Evolutionary conservation across 805 yeast species (phyloP).

Genomic region (Wickerhamomyces ciferrii): DNA sequence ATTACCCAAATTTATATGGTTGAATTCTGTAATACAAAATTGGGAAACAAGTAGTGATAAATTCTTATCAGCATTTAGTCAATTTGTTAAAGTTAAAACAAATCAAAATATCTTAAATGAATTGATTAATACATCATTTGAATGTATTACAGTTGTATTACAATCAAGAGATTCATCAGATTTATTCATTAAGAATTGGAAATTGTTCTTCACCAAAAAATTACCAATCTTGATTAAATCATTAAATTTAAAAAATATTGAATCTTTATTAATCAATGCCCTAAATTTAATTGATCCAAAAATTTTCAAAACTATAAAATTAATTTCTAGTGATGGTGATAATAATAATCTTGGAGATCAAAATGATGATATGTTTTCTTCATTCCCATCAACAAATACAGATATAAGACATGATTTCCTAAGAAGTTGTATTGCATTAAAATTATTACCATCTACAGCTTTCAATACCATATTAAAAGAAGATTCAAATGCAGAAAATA

Average conservation of each 20-base stretch:
- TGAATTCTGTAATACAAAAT: slow-evolving; percentile 28
- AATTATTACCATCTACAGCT: slow-evolving; percentile 28
- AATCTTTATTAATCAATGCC: slow-evolving; percentile 22
- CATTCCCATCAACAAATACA: slow-evolving; percentile 38
- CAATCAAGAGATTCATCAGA: slow-evolving; percentile 29
- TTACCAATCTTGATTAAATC: slow-evolving; percentile 39
- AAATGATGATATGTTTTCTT: slow-evolving; percentile 40
- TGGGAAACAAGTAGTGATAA: slow-evolving; percentile 27
- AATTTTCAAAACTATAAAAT: slow-evolving; percentile 23
- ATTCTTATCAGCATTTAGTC: slow-evolving; percentile 27
- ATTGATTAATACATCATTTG: slow-evolving; percentile 37
- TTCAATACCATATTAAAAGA: slow-evolving; percentile 31
- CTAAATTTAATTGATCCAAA: slow-evolving; percentile 29
- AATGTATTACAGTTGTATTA: slow-evolving; percentile 33
- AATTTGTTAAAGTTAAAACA: slow-evolving; percentile 25
- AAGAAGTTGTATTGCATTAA: slow-evolving; percentile 36
- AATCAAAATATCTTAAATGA: slow-evolving; percentile 27
- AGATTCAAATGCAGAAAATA: slow-evolving; percentile 31
- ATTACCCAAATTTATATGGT: slow-evolving; percentile 27
- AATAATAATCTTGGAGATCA: no score
- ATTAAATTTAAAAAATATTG: slow-evolving; percentile 22
- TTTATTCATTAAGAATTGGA: slow-evolving; percentile 36
- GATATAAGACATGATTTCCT: slow-evolving; percentile 49
- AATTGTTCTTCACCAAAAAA: slow-evolving; percentile 37
- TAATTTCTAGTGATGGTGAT: slow-evolving; percentile 8